Evolutionary conservation across 2,329 filamentous ascomycete species (phyloP), one percentile per base, ranked within the genome.

Genomic region (Colletotrichum sp.): DNA sequence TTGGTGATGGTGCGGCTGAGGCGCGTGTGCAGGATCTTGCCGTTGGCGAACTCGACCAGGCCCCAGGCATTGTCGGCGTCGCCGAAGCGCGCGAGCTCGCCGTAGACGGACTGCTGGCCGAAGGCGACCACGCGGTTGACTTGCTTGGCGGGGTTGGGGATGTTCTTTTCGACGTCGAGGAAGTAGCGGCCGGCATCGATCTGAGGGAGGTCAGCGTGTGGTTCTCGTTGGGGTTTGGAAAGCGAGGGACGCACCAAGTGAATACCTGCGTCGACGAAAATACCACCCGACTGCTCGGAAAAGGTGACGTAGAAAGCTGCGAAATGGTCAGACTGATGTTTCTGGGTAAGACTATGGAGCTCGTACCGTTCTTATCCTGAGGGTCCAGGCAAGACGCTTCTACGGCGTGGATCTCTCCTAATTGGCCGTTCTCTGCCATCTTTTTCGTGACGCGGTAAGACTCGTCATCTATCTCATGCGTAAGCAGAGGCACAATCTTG

Each of bases 31-130:
- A 83, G 80, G 34, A 84, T 81, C 75, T 84, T 84, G 26, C 83
- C 83, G 70, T 82, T 83, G 78, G 81, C 79, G 78, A 84, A 85
- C 75, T 85, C 84, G 12, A 85, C 81, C 9, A 84, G 76, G 4
- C 79, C 83, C 70, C 83, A 80, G 8, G 80, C 83, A 70, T 84
- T 85, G 77, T 85, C 84, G 13, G 74, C 77, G 74, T 81, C 80
- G 43, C 43, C 43, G 10, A 52, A 21, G 16, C n/a, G n/a, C 2
- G 43, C 43, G 43, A 52, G 43, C 43, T 21, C 43, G 43, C n/a
- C 18, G 43, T 21, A 52, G n/a, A 52, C 43, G 1, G 43, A 52
- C 10, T 52, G 43, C 43, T 52, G 43, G 43, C 43, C 43, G 43
- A 52, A 52, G 10, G 43, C 43, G 10, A 52, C 43, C 0, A 52